phyloP scores from a whole-genome alignment of 2,329 filamentous ascomycete species.

The Alternaria sp. region DNA sequence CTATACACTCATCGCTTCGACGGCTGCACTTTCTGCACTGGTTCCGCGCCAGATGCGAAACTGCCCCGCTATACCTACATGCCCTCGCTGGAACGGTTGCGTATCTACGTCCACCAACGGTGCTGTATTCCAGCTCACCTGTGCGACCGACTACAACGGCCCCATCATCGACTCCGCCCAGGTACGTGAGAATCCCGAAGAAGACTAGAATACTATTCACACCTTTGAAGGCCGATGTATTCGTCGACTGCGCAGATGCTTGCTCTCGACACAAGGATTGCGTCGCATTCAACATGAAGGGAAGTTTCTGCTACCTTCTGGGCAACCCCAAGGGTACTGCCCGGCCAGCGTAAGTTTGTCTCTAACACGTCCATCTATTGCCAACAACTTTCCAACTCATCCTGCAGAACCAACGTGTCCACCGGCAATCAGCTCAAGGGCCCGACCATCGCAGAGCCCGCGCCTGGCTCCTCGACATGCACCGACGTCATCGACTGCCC shows the following conservation, averaged over 20 bases:
- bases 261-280: slow-evolving; percentile 9
- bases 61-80: slow-evolving; percentile 9
- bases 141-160: slow-evolving; percentile 14
- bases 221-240: slow-evolving; percentile 4
- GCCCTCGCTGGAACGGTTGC: slow-evolving; percentile 17
- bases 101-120: slow-evolving; percentile 11
- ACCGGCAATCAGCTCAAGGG: slow-evolving; percentile 3
- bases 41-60: neutral
- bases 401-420: neutral
- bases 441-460: neutral
- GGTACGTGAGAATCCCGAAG: neutral
- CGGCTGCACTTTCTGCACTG: neutral
- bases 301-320: slow-evolving; percentile 19
- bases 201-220: neutral
- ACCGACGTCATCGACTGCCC: slow-evolving; percentile 6
- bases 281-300: slow-evolving; percentile 15
- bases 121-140: slow-evolving; percentile 15
- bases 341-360: slow-evolving; percentile 5
- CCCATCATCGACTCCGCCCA: slow-evolving; percentile 8
- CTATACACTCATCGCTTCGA: neutral
- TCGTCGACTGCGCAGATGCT: slow-evolving; percentile 16
- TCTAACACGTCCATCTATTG: neutral
- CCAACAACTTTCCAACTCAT: neutral
- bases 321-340: slow-evolving; percentile 5
- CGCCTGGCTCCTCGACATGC: slow-evolving; percentile 4